A percentile compares a stretch with the other conserved stretches of the same genome.
Conservation (phyloP, 2,329 filamentous ascomycete species). For the Botryotinia globosa region DNA sequence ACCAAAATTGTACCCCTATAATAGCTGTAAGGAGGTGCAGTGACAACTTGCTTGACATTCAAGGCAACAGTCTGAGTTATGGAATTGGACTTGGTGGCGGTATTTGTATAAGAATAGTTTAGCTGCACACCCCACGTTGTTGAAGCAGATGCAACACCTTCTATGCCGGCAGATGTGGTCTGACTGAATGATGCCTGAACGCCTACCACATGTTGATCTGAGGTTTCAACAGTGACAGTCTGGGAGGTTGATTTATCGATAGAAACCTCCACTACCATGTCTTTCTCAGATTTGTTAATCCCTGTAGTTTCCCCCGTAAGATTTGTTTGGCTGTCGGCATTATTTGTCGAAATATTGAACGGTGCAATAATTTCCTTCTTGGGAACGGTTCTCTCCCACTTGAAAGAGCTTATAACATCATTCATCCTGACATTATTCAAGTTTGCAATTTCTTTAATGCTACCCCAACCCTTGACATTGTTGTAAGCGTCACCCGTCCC, state of each 20-base stretch:
- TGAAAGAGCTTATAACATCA: not conserved
- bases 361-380: not conserved
- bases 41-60: not conserved
- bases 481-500: not conserved
- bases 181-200: not conserved
- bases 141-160: not conserved
- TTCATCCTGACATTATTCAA: not conserved
- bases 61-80: not conserved
- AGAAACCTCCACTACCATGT: not conserved
- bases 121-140: not conserved
- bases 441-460: not conserved
- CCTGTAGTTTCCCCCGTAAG: not conserved
- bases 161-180: not conserved
- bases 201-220: not conserved
- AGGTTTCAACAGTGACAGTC: not conserved
- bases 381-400: not conserved
- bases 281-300: not conserved
- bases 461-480: constrained; percentile 1
- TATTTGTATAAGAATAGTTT: not conserved
- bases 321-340: not conserved
- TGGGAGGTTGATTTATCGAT: not conserved
- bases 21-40: not conserved
- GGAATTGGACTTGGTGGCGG: not conserved
- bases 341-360: not conserved
- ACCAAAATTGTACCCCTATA: not conserved